phyloP scores from a whole-genome alignment of 768 basidiomycete genomes.

The Kwoniella dendrophila region DNA sequence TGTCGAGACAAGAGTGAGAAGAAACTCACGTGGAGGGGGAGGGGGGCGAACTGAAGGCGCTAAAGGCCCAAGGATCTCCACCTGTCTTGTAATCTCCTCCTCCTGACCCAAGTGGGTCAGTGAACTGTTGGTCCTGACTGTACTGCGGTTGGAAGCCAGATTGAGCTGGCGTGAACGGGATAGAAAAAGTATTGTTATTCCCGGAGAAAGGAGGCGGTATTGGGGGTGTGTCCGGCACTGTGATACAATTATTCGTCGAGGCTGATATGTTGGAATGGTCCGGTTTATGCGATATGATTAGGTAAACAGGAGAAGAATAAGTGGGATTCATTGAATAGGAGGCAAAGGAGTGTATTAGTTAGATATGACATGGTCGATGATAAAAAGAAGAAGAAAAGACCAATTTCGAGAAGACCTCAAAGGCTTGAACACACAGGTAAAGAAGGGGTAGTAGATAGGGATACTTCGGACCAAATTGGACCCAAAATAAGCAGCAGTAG shows the following conservation, averaged over 20 bases:
- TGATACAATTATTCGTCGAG: conserved; percentile 30
- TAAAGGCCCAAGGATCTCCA: conserved; percentile 23
- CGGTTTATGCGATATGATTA: neutral
- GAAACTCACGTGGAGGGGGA: conserved; percentile 46
- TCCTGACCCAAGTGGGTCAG: conserved; percentile 17
- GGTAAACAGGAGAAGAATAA: neutral
- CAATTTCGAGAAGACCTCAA: no score
- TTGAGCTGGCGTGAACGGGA: conserved; percentile 24
- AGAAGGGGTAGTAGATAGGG: no score
- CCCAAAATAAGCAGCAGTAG: no score
- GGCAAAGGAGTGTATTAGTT: no score
- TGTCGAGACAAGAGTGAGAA: neutral
- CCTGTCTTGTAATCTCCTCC: conserved; percentile 19
- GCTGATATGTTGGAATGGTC: conserved; percentile 10
- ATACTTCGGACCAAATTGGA: no score
- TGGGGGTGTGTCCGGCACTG: conserved; percentile 38
- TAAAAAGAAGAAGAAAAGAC: no score
- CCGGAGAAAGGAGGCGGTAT: conserved; percentile 17
- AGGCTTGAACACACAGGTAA: no score
- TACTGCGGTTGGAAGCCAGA: conserved; percentile 19
- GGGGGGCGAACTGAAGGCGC: conserved; percentile 38
- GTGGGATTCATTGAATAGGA: neutral
- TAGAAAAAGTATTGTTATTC: conserved; percentile 9
- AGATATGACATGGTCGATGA: no score
- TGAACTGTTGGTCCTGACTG: conserved; percentile 2